These are phyloP conservation scores for Neocucurbitaria cava DNA, from an alignment of 2,329 filamentous ascomycete species.

Conservation along the genomic window DNA sequence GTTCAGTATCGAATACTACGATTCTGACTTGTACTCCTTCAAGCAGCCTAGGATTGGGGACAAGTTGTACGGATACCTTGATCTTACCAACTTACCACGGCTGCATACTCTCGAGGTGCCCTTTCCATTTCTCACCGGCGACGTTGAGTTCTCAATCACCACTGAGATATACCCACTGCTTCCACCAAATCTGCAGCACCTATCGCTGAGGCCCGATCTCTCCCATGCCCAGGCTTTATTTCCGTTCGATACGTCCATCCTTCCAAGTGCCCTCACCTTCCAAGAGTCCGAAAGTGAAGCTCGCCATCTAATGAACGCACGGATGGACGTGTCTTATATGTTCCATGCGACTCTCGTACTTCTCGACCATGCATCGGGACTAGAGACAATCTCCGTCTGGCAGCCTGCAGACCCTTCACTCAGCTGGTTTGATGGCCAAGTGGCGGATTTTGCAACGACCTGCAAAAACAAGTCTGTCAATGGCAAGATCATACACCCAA, in stretches of 20 bases:
- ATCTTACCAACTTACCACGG: conserved; percentile 26
- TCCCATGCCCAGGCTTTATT: conserved; percentile 32
- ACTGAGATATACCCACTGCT: conserved; percentile 26
- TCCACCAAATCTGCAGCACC: conserved; percentile 31
- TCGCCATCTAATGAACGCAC: conserved; percentile 18
- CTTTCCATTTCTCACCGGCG: conserved; percentile 34
- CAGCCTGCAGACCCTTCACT: conserved; percentile 35
- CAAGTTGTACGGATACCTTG: conserved; percentile 26
- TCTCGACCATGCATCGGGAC: conserved; percentile 21
- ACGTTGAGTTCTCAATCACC: conserved; percentile 28
- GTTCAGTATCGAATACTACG: conserved; percentile 29
- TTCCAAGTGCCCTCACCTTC: conserved; percentile 20
- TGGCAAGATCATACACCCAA: conserved; percentile 27
- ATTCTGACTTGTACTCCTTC: conserved; percentile 23
- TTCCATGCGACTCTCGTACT: conserved; percentile 27
- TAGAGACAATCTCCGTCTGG: conserved; percentile 34
- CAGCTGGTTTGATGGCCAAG: conserved; percentile 29
- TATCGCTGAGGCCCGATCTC: conserved; percentile 33
- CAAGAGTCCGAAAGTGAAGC: conserved; percentile 23
- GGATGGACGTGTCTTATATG: conserved; percentile 37
- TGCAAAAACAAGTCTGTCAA: conserved; percentile 33
- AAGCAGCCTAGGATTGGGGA: conserved; percentile 26
- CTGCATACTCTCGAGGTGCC: conserved; percentile 35
- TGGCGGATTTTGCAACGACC: conserved; percentile 30
- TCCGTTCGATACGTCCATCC: conserved; percentile 23